Base-by-base conservation (phyloP, 148 eudicot species). In the Arctostaphylos glauca region DNA sequence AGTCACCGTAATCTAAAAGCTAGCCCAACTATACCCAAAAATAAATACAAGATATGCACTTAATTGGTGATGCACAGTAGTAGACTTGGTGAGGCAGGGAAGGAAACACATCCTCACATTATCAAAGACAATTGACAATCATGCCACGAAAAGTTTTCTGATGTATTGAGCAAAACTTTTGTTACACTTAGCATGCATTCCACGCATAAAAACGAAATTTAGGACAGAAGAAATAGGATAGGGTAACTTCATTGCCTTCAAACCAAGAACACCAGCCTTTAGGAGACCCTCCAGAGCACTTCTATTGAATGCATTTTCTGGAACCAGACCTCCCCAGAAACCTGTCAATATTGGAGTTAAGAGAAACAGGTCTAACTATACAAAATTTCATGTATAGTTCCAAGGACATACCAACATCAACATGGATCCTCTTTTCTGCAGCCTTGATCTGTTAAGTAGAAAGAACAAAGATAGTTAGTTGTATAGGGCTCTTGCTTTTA, bases 311-410 rank as follows among this genome's bases (percentile, higher is more conserved):
- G 99, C 98, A 91, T 96, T 96, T 44, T 90, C 98, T n/a, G 99
- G 99, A 64, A 93, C 98, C 70, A 96, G 94, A 84, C 99, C 98
- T 68, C 98, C 99, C 99, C 99, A 96, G 72, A 96, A 96, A 85
- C 99, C 99, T 96, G 85, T 77, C n/a, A 58, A 84, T 47, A 67
- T 47, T 18, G 66, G 72, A 73, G 38, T 23, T 83, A 23, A 81
- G 68, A 13, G 66, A 80, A 48, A 38, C 1, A 52, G 41, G 25
- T 16, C 12, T 15, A 64, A 53, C 44, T 58, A 74, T 16, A 21
- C 64, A 6, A 41, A 52, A 16, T 12, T 43, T 43, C 12, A 80
- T 46, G 9, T 16, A 80, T 5, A 19, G 66, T 13, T 72, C 10
- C 18, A 50, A 53, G 72, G 81, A 54, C 98, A 85, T 87, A 96